A percentile compares a stretch with the other conserved stretches of the same genome.
Evolutionary conservation across 2,329 filamentous ascomycete species (phyloP).

Genomic region (Fusarium solani-melongenae): DNA sequence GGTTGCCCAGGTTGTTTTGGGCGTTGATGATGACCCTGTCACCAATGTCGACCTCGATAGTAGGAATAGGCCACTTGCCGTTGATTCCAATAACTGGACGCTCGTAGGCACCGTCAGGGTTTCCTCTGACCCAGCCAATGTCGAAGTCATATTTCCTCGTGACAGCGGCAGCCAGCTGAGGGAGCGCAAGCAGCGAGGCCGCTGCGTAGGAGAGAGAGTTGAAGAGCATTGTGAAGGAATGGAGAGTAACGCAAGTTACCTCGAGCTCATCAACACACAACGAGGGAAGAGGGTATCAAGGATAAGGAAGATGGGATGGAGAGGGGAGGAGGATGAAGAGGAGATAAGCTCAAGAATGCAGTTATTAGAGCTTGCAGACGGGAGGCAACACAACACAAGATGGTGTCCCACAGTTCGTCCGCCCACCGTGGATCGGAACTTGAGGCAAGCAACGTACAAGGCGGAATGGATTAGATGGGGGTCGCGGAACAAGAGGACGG

Average conservation of each 20-base stretch:
- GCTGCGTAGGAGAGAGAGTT: slow-evolving; percentile 22
- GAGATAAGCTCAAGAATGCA: background rate
- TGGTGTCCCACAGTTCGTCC: slow-evolving; percentile 1
- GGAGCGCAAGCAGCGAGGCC: slow-evolving; percentile 31
- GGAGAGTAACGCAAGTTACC: background rate
- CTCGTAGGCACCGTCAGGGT: slow-evolving; percentile 73
- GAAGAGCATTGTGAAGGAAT: slow-evolving; percentile 28
- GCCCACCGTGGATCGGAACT: background rate
- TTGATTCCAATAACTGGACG: slow-evolving; percentile 82
- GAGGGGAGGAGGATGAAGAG: background rate
- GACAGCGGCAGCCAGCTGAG: slow-evolving; percentile 45
- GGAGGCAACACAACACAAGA: background rate
- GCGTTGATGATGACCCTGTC: slow-evolving; percentile 70
- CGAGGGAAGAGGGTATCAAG: background rate
- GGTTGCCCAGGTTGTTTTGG: slow-evolving; percentile 70
- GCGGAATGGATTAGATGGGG: slow-evolving; percentile 8
- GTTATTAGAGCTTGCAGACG: slow-evolving; percentile 12
- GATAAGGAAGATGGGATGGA: background rate
- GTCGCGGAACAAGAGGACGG: slow-evolving; percentile 21
- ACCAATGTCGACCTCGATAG: slow-evolving; percentile 70
- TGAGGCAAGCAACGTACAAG: slow-evolving; percentile 2
- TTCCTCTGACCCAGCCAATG: slow-evolving; percentile 76
- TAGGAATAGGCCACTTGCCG: slow-evolving; percentile 77
- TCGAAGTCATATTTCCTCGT: slow-evolving; percentile 73
- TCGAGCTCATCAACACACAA: slow-evolving; percentile 12